Evolutionary conservation across 1,139 yeast genomes (phyloP).

Genomic region (Hemisphaericaspora lyxosophila): DNA sequence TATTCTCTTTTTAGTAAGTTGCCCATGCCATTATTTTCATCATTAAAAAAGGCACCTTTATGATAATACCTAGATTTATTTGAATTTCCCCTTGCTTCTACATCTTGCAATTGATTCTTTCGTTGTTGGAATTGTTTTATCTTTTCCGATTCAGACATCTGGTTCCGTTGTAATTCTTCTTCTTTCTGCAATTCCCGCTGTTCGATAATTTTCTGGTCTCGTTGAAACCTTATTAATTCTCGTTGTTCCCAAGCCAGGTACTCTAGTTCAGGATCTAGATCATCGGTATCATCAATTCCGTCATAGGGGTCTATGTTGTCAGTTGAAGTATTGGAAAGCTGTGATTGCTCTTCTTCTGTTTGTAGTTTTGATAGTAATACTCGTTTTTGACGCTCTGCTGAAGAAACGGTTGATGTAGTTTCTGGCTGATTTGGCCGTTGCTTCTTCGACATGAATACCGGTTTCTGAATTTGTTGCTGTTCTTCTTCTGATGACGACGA

Average conservation of each 20-base stretch:
- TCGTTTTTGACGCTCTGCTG: conserved; percentile 7
- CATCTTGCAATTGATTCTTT: background rate
- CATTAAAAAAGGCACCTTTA: conserved; percentile 5
- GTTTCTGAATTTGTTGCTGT: conserved; percentile 9
- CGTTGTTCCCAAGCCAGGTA: conserved; percentile 37
- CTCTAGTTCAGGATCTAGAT: conserved; percentile 39
- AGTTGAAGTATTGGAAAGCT: conserved; percentile 1
- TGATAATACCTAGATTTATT: background rate
- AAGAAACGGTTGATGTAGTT: background rate
- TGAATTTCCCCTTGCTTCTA: conserved; percentile 19
- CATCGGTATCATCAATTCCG: conserved; percentile 43
- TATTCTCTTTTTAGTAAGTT: conserved; percentile 1
- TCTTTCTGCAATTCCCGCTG: conserved; percentile 21
- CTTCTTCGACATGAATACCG: conserved; percentile 12
- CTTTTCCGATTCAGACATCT: background rate
- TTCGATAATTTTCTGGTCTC: conserved; percentile 27
- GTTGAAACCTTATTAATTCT: conserved; percentile 27
- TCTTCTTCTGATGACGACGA: conserved; percentile 9
- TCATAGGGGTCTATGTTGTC: conserved; percentile 16
- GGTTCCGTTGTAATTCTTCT: conserved; percentile 7
- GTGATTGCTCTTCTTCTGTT: conserved; percentile 6
- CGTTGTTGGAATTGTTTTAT: background rate
- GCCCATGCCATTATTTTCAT: background rate
- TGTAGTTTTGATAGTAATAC: conserved; percentile 10
- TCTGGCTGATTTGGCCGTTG: conserved; percentile 5